Percentiles rank a stretch among this genome's conserved stretches.
phyloP scores from a whole-genome alignment of 179 eudicot genomes.

The Beta lomatogona region DNA sequence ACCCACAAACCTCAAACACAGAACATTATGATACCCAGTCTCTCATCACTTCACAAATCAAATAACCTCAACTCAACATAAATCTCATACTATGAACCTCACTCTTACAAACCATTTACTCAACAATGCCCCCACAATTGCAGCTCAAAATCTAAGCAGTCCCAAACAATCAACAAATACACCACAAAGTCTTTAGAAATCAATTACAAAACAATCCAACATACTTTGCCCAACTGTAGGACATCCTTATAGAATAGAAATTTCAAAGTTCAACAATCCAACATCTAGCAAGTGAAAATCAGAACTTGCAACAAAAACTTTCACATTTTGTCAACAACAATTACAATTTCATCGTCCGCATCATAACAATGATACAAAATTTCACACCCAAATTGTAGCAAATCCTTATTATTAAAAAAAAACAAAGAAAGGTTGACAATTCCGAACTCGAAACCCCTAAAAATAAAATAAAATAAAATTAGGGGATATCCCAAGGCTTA shows the following conservation, averaged over 20 bases:
- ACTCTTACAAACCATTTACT: too few relatives aligned
- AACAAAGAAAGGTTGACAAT: neutral
- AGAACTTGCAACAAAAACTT: neutral
- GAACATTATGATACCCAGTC: neutral
- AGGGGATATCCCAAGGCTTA: slow-evolving; percentile 91
- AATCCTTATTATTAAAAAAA: slow-evolving; percentile 15
- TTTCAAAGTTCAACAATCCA: slow-evolving; percentile 4
- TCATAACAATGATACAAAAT: neutral
- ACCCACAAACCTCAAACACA: neutral
- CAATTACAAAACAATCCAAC: neutral
- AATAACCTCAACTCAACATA: neutral
- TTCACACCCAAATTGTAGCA: neutral
- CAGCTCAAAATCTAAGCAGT: neutral
- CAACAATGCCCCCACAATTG: neutral
- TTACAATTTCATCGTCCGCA: neutral
- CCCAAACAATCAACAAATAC: neutral
- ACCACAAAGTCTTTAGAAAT: neutral
- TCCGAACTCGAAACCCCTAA: neutral
- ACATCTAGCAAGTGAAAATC: neutral
- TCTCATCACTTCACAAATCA: neutral
- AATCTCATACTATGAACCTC: neutral
- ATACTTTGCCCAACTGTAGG: neutral
- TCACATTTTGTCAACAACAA: slow-evolving; percentile 8
- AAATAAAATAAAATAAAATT: slow-evolving; percentile 20
- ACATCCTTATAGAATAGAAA: neutral